phyloP scores from a whole-genome alignment of 2,329 filamentous ascomycete species.

The Cladosporium sp. region DNA sequence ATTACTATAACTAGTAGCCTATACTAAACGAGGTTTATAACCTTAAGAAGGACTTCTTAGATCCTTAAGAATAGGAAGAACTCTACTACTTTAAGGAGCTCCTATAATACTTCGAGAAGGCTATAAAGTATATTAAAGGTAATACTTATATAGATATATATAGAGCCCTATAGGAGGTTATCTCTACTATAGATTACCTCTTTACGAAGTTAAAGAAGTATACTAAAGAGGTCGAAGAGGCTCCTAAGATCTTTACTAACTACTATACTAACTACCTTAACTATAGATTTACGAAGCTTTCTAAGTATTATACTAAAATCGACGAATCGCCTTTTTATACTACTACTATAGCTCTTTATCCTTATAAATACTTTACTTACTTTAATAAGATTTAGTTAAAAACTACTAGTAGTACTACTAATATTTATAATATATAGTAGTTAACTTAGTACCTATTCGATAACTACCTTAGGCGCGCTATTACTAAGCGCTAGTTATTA shows the following conservation, averaged over 20 bases:
- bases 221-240: not conserved
- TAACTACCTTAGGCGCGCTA: not conserved
- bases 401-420: not conserved
- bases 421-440: not conserved
- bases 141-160: not conserved
- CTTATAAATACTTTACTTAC: not conserved
- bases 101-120: not conserved
- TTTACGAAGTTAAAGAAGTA: no score
- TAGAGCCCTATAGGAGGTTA: no score
- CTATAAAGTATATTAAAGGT: not conserved
- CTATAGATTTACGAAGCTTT: not conserved
- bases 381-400: not conserved
- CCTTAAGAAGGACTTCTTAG: not conserved
- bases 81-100: not conserved
- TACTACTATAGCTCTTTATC: not conserved
- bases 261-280: not conserved
- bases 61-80: not conserved
- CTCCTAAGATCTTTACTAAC: not conserved
- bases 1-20: not conserved
- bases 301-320: not conserved
- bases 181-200: no score
- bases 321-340: not conserved
- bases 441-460: not conserved
- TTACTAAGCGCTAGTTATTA: not conserved
- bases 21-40: not conserved